Percentiles rank a stretch among this genome's conserved stretches.
phyloP scores from a whole-genome alignment of 768 basidiomycete genomes.

The Hysterangium stoloniferum region DNA sequence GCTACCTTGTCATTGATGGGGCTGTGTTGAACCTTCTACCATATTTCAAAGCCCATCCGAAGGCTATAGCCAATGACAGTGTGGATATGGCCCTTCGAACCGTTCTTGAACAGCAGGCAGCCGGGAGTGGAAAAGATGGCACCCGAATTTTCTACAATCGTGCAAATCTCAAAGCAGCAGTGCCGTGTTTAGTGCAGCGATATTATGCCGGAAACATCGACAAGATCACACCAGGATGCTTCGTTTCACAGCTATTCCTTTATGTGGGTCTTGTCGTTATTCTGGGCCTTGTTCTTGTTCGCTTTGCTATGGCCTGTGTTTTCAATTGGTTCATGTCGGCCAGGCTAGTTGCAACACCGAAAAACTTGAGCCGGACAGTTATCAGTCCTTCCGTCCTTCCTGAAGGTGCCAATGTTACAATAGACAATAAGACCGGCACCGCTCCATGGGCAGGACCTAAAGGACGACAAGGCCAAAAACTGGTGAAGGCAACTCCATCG shows the following conservation, averaged over 20 bases:
- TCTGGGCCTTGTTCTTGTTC: slow-evolving; percentile 79
- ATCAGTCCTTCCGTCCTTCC: slow-evolving; percentile 96
- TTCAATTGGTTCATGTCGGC: slow-evolving; percentile 96
- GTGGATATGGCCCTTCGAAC: slow-evolving; percentile 82
- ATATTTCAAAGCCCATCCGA: slow-evolving; percentile 71
- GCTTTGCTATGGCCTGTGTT: slow-evolving; percentile 92
- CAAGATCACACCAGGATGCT: slow-evolving; percentile 94
- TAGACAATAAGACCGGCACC: slow-evolving; percentile 85
- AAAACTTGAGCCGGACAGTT: slow-evolving; percentile 69
- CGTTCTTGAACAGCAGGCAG: slow-evolving; percentile 42
- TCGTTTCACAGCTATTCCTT: slow-evolving; percentile 81
- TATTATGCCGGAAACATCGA: slow-evolving; percentile 95
- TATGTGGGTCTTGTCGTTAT: slow-evolving; percentile 90
- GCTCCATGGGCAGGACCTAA: slow-evolving; percentile 81
- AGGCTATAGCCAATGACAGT: slow-evolving; percentile 56
- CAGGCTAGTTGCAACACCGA: slow-evolving; percentile 70
- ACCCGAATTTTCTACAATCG: slow-evolving; percentile 81
- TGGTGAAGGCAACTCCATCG: slow-evolving; percentile 34
- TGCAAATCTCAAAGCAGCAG: slow-evolving; percentile 50
- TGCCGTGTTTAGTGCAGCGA: slow-evolving; percentile 76
- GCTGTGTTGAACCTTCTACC: slow-evolving; percentile 88
- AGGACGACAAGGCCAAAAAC: slow-evolving; percentile 37
- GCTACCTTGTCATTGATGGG: slow-evolving; percentile 88
- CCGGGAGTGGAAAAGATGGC: slow-evolving; percentile 72
- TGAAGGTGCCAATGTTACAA: slow-evolving; percentile 88